Evolutionary conservation across 1,284 basidiomycete species (phyloP), one percentile per base, ranked within the genome.

Genomic region (Ustilago nuda): DNA sequence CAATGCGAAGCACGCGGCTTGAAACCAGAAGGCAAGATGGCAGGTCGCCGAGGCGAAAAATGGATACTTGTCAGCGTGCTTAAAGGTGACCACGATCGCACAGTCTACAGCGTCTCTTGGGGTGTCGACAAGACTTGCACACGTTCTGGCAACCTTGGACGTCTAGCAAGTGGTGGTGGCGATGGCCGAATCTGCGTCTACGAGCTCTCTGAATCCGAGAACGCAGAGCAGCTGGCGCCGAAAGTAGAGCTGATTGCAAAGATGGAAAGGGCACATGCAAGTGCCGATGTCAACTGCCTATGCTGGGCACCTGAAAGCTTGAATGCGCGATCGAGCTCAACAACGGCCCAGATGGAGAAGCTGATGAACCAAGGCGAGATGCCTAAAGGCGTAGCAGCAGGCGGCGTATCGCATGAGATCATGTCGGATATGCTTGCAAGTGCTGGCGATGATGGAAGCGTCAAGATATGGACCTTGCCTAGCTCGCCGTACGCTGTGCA

Each of bases 21-120:
- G 43, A 77, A 76, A 61, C 78, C 71, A 8, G 73, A 82, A 2
- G 82, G 80, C 12, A 80, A 80, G 45, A 72, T 82, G 65, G 66
- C 82, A 7, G 80, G 72, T 52, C 78, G 72, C 58, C 82, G 56
- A 64, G 85, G 84, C 41, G 87, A 86, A 61, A 79, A 81, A 53
- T 88, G 87, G 87, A 74, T 81, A 5, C 78, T 82, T 37, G 77
- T 82, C 2, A 71, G 67, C 19, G 77, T 84, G 30, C 73, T 88
- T 41, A 71, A 79, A 32, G 84, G 83, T 2, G 81, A 82, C 51
- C 92, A 94, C 74, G 89, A 90, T 43, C 87, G 94, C 55, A 91
- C 90, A 27, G 89, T 96, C 17, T 96, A 93, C 84, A 92, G 91
- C 15, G 88, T 95, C 17, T 91, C 90, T 69, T 96, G 94, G 94